Base-by-base conservation (phyloP, 2,329 filamentous ascomycete genomes). In the Akanthomyces uredinophilus region DNA sequence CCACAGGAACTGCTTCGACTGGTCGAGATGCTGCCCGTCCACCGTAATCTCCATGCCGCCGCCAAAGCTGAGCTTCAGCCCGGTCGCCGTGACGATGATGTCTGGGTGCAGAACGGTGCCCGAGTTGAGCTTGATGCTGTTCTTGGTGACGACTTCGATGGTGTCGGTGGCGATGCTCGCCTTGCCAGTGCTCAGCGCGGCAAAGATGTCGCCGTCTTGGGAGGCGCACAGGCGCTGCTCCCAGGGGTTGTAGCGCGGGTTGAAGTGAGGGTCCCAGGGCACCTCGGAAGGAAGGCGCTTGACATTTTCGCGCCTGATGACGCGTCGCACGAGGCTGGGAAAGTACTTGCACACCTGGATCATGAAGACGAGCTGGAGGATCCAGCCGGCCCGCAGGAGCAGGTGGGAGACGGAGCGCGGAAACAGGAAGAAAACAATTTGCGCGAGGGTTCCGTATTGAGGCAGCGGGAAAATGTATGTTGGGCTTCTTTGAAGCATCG, bases 401-500 rank as follows among this genome's bases (percentile, higher is more conserved):
- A 75, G 73, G 18, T 77, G 70, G 2, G 81, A 72, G 22, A 82
- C 67, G 65, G 74, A 78, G 2, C 65, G 64, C 1, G 80, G 79
- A 8, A 86, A 66, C 2, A 77, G 63, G 7, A 68, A 69, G 16
- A 75, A 75, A 14, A 81, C 65, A 1, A 78, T 66, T 5, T 68
- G 68, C 7, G 70, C 69, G 4, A 78, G 65, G 14, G 69, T 63
- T 43, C 72, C 73, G n/a, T 69, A 68, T n/a, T 81, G 78, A 0
- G 83, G 78, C 1, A 84, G 65, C 1, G 79, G 74, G n/a, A 85
- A 69, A 57, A 89, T 79, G 69, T 88, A 89, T 1, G 78, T 79
- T 0, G 88, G 88, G 47, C 83, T 87, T 35, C 88, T 80, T 70
- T 91, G 88, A 1, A 91, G 76, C 84, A 90, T 89, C 1, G 87